Conservation (phyloP, 345 rosid species). For the Hibiscus tridactylites region DNA sequence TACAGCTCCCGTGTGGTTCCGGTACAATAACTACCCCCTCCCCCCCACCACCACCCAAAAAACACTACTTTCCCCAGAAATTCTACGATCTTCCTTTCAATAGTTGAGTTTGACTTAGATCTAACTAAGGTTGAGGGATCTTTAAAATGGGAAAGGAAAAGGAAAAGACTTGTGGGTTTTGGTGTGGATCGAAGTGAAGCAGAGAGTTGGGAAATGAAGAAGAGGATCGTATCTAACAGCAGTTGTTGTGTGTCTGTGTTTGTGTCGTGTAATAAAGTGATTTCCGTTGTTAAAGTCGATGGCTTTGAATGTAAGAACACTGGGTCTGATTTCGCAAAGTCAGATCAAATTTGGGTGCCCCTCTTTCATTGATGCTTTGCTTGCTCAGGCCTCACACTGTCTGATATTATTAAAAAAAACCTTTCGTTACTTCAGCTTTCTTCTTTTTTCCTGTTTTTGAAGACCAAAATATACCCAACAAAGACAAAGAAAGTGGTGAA, state of each 20-base stretch:
- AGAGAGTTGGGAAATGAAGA: not conserved
- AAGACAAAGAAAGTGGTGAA: too few relatives aligned
- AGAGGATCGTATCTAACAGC: not conserved
- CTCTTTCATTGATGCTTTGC: too few relatives aligned
- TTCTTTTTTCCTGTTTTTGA: too few relatives aligned
- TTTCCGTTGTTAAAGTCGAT: not conserved
- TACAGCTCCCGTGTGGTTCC: not conserved
- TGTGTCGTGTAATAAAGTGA: not conserved
- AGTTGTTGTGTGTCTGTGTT: not conserved
- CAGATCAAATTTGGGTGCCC: too few relatives aligned
- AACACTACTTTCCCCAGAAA: constrained; percentile 12
- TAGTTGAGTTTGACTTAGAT: not conserved
- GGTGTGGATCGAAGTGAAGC: not conserved
- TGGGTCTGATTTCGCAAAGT: too few relatives aligned
- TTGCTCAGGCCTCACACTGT: too few relatives aligned
- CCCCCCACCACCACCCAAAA: not conserved
- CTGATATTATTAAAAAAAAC: too few relatives aligned
- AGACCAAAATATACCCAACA: too few relatives aligned
- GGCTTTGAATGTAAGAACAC: too few relatives aligned
- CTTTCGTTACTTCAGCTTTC: too few relatives aligned
- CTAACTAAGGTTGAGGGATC: not conserved
- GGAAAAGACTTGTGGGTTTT: not conserved
- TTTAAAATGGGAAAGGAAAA: not conserved
- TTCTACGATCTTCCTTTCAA: not conserved
- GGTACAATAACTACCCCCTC: too few relatives aligned